Conservation (phyloP, 2,329 filamentous ascomycete genomes). For the Onygena corvina region DNA sequence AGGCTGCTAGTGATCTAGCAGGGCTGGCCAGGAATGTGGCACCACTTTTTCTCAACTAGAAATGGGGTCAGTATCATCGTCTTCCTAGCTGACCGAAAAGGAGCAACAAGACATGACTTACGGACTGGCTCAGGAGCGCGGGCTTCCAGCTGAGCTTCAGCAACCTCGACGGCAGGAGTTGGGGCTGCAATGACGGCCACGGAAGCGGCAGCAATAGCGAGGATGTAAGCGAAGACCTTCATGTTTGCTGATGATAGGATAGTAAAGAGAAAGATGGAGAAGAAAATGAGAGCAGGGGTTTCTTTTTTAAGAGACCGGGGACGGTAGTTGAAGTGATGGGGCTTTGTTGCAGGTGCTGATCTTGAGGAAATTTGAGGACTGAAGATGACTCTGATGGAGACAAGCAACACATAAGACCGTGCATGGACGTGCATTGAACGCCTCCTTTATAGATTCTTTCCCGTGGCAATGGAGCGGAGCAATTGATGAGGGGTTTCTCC, state of each 20-base stretch:
- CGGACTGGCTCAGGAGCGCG: not conserved
- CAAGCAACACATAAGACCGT: not conserved
- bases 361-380: conserved; percentile 1
- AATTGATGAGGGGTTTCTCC: conserved; percentile 1
- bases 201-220: conserved; percentile 32
- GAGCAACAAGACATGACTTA: conserved; percentile 14
- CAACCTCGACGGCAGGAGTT: conserved; percentile 7
- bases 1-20: conserved; percentile 24
- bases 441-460: not conserved
- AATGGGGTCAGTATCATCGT: conserved; percentile 20
- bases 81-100: conserved; percentile 19
- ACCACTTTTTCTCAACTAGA: conserved; percentile 23
- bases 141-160: conserved; percentile 3
- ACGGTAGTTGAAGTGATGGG: not conserved
- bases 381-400: not conserved
- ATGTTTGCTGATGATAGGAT: conserved; percentile 25
- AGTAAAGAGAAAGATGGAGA: conserved; percentile 13
- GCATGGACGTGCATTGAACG: not conserved
- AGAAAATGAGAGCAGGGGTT: not conserved
- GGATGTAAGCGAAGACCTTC: conserved; percentile 38
- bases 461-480: not conserved
- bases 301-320: not conserved
- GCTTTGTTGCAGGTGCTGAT: too few species aligned
- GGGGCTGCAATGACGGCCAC: conserved; percentile 23
- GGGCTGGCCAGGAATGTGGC: conserved; percentile 24